These are phyloP conservation scores for Ustilago cynodontis DNA, from an alignment of 1,284 basidiomycete species.

Conservation along the genomic window DNA sequence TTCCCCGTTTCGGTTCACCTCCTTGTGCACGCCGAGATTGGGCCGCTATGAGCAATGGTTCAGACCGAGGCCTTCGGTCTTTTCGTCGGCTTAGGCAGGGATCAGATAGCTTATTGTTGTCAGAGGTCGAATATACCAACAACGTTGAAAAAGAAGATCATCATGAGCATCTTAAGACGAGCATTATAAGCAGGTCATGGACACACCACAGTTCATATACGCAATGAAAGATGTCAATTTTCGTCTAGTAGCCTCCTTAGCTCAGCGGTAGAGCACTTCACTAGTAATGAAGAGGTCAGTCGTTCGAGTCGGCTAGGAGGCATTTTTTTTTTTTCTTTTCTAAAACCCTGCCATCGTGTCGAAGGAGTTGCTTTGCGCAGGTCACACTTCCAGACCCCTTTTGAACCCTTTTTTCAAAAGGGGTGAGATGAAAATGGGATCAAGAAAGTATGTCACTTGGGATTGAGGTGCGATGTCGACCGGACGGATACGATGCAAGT, in stretches of 20 bases:
- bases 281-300: constrained; percentile 59
- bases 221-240: too few species aligned
- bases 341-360: neutral
- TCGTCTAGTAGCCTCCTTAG: constrained; percentile 58
- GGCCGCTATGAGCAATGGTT: neutral
- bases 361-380: too few species aligned
- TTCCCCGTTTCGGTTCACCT: neutral
- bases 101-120: neutral
- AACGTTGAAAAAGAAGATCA: too few species aligned
- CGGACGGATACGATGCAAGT: too few species aligned
- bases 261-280: constrained; percentile 58
- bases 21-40: neutral
- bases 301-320: constrained; percentile 57
- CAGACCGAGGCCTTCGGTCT: neutral
- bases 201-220: neutral
- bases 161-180: too few species aligned
- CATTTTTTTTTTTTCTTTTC: constrained; percentile 21
- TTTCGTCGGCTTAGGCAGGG: neutral
- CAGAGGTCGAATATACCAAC: too few species aligned
- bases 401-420: too few species aligned
- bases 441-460: too few species aligned
- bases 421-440: too few species aligned
- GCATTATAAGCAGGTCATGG: neutral
- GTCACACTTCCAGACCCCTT: too few species aligned
- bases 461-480: too few species aligned